These are phyloP conservation scores for Solanum corneliomulleri DNA, from an alignment of 257 asterid species.

Conservation along the genomic window DNA sequence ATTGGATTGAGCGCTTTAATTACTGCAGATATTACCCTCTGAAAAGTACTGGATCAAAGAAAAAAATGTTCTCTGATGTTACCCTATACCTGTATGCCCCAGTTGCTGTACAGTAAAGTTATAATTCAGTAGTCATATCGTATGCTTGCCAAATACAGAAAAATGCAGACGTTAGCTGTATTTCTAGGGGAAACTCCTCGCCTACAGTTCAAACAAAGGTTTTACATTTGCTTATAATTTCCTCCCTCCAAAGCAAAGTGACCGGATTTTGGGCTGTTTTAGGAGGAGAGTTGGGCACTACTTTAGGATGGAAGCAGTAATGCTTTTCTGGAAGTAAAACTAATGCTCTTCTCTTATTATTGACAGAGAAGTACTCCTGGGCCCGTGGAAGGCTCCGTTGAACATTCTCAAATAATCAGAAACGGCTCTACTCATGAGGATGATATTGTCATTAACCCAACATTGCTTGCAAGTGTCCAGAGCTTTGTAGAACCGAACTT, in stretches of 20 bases:
- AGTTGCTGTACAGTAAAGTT: background rate
- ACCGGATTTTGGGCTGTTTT: background rate
- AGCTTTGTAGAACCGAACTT: conserved; percentile 39
- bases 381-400: conserved; percentile 41
- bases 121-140: background rate
- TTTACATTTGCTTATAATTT: background rate
- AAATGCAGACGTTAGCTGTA: background rate
- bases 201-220: background rate
- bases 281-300: background rate
- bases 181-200: background rate
- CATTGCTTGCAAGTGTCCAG: conserved; percentile 30
- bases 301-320: background rate
- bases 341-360: conserved; percentile 7
- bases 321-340: background rate
- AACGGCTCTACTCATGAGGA: conserved; percentile 45
- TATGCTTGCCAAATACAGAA: background rate
- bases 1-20: background rate
- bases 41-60: background rate
- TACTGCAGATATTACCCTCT: background rate
- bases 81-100: background rate
- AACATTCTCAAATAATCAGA: conserved; percentile 39
- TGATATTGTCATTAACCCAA: conserved; percentile 21
- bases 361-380: conserved; percentile 49
- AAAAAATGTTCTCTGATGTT: background rate
- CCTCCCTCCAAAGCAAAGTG: background rate